Conservation (phyloP, 495 filamentous ascomycete genomes). For the Lindgomyces ingoldianus region DNA sequence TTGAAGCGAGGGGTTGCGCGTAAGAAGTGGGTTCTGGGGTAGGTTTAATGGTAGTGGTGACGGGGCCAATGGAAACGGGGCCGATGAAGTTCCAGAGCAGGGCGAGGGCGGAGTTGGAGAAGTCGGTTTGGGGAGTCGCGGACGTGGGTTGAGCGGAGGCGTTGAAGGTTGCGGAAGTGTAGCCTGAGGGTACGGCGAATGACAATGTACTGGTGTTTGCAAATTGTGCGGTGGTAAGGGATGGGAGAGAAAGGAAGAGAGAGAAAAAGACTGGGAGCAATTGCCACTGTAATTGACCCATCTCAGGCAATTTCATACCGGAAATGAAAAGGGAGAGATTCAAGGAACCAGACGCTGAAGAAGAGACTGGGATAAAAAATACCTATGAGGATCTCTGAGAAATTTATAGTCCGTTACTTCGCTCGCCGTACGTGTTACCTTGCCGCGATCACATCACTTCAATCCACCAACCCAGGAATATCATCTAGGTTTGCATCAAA, state of each 20-base stretch:
- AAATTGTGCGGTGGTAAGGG: slow-evolving; percentile 2
- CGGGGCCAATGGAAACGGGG: slow-evolving; percentile 46
- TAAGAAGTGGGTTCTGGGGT: slow-evolving; percentile 50
- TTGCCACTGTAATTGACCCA: slow-evolving; percentile 9
- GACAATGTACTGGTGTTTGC: slow-evolving; percentile 7
- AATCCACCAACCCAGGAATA: neutral
- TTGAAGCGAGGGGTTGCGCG: slow-evolving; percentile 39
- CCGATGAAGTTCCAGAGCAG: slow-evolving; percentile 51
- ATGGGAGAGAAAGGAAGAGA: slow-evolving; percentile 1
- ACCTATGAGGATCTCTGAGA: neutral
- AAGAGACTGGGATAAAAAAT: neutral
- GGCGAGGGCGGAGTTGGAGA: slow-evolving; percentile 47
- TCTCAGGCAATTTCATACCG: slow-evolving; percentile 5
- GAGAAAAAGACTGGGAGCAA: slow-evolving; percentile 1
- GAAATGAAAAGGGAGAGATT: neutral
- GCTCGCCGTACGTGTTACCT: neutral
- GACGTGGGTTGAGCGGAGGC: slow-evolving; percentile 44
- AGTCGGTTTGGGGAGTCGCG: slow-evolving; percentile 43
- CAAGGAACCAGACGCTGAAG: neutral
- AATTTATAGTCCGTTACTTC: neutral
- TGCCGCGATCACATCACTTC: neutral
- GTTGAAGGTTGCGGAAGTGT: slow-evolving; percentile 46
- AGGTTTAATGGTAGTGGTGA: slow-evolving; percentile 48
- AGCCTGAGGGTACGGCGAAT: slow-evolving; percentile 26
- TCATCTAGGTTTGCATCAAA: slow-evolving; percentile 3